Evolutionary conservation across 768 basidiomycete species (phyloP).

Genomic region (Suillus occidentalis): DNA sequence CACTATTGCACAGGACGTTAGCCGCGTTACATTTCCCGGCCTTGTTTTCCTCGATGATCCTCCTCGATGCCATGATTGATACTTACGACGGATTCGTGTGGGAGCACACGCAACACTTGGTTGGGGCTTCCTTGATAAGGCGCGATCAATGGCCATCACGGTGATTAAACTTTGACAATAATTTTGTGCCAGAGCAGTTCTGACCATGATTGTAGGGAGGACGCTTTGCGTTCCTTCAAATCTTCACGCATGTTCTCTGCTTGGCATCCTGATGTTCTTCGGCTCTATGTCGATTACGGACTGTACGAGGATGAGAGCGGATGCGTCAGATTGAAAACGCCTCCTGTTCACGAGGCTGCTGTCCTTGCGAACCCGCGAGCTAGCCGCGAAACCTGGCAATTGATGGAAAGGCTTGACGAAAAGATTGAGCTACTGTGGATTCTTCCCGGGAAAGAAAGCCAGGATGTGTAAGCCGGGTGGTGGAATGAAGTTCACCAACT

Average conservation of each 20-base stretch:
- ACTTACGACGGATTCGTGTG: neutral
- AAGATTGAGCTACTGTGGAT: slow-evolving; percentile 31
- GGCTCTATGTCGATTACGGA: slow-evolving; percentile 61
- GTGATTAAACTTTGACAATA: slow-evolving; percentile 30
- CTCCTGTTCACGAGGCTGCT: slow-evolving; percentile 62
- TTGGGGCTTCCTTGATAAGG: slow-evolving; percentile 53
- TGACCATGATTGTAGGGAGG: slow-evolving; percentile 43
- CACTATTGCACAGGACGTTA: slow-evolving; percentile 43
- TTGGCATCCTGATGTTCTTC: slow-evolving; percentile 68
- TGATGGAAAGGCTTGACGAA: slow-evolving; percentile 27
- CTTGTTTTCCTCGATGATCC: slow-evolving; percentile 69
- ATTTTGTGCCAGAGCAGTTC: too few relatives aligned
- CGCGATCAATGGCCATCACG: slow-evolving; percentile 64
- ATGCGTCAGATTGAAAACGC: slow-evolving; percentile 61
- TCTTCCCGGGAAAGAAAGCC: slow-evolving; percentile 20
- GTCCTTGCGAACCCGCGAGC: slow-evolving; percentile 50
- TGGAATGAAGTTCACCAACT: neutral
- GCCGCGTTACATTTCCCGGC: slow-evolving; percentile 63
- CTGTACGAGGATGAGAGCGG: slow-evolving; percentile 37
- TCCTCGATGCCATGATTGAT: slow-evolving; percentile 76
- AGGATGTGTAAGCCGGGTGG: neutral
- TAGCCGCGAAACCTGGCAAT: slow-evolving; percentile 26
- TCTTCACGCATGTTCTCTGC: slow-evolving; percentile 62
- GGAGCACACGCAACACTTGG: slow-evolving; percentile 8
- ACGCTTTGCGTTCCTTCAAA: slow-evolving; percentile 50